Conservation (phyloP, 1,139 yeast genomes). For the Yarrowia galli region DNA sequence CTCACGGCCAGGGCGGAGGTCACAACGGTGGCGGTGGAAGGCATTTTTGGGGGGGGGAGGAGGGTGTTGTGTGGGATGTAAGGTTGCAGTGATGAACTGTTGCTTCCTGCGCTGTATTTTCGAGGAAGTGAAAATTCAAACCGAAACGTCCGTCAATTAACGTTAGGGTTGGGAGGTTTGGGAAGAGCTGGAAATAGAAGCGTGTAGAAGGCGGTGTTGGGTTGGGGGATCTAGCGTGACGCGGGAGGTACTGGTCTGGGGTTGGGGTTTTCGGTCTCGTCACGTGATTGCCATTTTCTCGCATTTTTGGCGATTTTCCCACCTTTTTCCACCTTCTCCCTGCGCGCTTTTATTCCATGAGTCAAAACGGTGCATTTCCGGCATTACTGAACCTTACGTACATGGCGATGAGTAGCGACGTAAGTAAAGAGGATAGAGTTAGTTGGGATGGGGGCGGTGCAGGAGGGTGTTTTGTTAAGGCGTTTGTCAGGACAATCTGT, state of each 20-base stretch:
- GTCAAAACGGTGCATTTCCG: slow-evolving; percentile 11
- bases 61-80: slow-evolving; percentile 1
- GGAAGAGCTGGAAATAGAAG: neutral
- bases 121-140: slow-evolving; percentile 31
- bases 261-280: no score
- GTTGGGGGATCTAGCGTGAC: no score
- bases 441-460: no score
- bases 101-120: slow-evolving; percentile 24
- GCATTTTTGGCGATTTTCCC: neutral
- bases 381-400: neutral
- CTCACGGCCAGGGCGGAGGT: slow-evolving; percentile 49
- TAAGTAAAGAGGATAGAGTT: neutral
- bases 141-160: slow-evolving; percentile 1
- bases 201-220: slow-evolving; percentile 6
- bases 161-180: slow-evolving; percentile 11
- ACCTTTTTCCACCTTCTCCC: neutral
- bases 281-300: no score
- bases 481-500: no score
- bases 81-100: neutral
- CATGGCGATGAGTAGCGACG: neutral
- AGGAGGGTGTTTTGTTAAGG: no score
- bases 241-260: no score
- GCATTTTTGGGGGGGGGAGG: slow-evolving; percentile 43
- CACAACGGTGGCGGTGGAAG: slow-evolving; percentile 48
- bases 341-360: neutral